phyloP scores from a whole-genome alignment of 345 rosid species.

The Combretum micranthum region DNA sequence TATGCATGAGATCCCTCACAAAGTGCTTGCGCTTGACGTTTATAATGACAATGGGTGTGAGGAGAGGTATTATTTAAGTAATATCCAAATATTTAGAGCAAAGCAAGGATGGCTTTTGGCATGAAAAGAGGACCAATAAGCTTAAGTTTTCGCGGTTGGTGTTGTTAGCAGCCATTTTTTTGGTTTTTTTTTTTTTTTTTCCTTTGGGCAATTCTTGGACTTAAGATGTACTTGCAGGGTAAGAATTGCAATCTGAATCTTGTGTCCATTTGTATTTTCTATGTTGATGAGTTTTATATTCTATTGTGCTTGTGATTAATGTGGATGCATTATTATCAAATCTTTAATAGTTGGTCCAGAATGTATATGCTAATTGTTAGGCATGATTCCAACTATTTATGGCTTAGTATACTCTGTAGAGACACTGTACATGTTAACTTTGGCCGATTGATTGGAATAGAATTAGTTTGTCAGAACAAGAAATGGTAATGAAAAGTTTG shows the following conservation, averaged over 20 bases:
- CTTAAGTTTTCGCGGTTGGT: constrained; percentile 22
- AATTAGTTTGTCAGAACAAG: too few species aligned
- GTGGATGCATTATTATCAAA: too few species aligned
- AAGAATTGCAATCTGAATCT: constrained; percentile 14
- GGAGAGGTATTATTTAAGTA: constrained; percentile 4
- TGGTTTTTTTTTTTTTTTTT: constrained; percentile 41
- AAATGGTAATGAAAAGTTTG: too few species aligned
- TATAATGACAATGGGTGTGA: constrained; percentile 9
- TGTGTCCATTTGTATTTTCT: constrained; percentile 1
- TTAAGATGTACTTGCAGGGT: constrained; percentile 55
- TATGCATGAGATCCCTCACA: too few species aligned
- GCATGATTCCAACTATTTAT: too few species aligned
- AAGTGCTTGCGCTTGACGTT: too few species aligned
- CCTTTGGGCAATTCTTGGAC: constrained; percentile 39
- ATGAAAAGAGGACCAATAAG: constrained; percentile 8
- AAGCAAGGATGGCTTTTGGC: constrained; percentile 1
- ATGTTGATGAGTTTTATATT: background rate
- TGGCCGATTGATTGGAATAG: too few species aligned
- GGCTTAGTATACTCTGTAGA: too few species aligned
- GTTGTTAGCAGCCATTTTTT: constrained; percentile 35
- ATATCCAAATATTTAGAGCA: background rate
- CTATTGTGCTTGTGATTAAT: too few species aligned
- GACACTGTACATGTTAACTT: too few species aligned
- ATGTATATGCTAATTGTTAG: too few species aligned
- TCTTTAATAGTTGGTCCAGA: too few species aligned